phyloP scores from a whole-genome alignment of 306 rosid species.

The Abrus pulchellus region DNA sequence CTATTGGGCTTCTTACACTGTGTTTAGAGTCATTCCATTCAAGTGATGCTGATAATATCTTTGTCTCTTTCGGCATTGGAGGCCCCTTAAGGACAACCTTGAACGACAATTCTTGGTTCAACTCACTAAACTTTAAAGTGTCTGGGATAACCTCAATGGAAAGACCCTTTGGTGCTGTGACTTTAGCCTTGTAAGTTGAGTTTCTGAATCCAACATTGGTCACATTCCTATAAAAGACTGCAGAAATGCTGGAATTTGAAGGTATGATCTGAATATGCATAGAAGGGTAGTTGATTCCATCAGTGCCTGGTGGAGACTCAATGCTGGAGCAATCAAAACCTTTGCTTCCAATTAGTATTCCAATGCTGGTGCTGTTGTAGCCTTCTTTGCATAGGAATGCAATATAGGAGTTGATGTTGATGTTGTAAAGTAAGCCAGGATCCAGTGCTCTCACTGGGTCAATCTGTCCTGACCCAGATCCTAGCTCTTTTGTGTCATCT shows the following conservation, averaged over 20 bases:
- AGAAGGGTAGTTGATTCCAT: conserved; percentile 90
- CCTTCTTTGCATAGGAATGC: conserved; percentile 72
- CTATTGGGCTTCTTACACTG: conserved; percentile 65
- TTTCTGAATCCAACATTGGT: conserved; percentile 65
- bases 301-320: conserved; percentile 57
- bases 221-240: conserved; percentile 65
- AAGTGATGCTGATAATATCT: conserved; percentile 51
- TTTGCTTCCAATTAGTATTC: conserved; percentile 54
- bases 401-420: conserved; percentile 52
- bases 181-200: conserved; percentile 67
- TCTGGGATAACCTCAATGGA: conserved; percentile 63
- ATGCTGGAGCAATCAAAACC: conserved; percentile 54
- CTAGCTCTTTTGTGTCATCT: conserved; percentile 51
- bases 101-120: conserved; percentile 57
- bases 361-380: conserved; percentile 59
- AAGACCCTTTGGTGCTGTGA: conserved; percentile 63
- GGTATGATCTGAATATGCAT: conserved; percentile 57
- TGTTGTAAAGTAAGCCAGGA: conserved; percentile 77
- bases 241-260: conserved; percentile 50
- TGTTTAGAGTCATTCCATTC: conserved; percentile 75
- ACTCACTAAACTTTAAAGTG: conserved; percentile 51
- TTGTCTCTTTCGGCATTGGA: conserved; percentile 34
- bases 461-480: conserved; percentile 80
- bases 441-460: conserved; percentile 61
- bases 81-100: conserved; percentile 68